Evolutionary conservation across 331 rosid species (phyloP).

Genomic region (Pyrus hybrid): DNA sequence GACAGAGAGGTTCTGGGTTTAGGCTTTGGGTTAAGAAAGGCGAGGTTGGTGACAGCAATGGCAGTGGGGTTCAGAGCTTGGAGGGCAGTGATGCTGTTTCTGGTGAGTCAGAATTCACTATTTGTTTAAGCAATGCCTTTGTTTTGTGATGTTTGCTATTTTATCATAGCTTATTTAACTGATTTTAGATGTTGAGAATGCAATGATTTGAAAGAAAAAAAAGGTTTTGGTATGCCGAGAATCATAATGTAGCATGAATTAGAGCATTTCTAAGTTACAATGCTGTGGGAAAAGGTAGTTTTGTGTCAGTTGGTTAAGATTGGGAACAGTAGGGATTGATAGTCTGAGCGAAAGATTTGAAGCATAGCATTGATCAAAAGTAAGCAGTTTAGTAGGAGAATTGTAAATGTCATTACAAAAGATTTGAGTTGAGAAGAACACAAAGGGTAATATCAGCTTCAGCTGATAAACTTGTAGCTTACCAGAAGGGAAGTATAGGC

Average conservation of each 20-base stretch:
- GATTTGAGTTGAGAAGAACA: background rate
- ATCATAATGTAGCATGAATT: background rate
- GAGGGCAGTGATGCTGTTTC: slow-evolving; percentile 2
- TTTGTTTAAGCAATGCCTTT: background rate
- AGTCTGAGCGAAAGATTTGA: background rate
- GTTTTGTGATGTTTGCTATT: background rate
- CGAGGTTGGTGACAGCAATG: slow-evolving; percentile 16
- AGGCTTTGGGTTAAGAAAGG: slow-evolving; percentile 60
- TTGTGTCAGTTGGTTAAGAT: background rate
- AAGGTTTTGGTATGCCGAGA: background rate
- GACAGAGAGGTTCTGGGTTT: background rate
- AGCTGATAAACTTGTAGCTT: background rate
- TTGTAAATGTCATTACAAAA: no score
- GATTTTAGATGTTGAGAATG: background rate
- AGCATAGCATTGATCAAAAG: background rate
- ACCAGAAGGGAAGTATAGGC: background rate
- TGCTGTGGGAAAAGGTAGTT: background rate
- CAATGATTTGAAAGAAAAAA: background rate
- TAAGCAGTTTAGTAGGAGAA: background rate
- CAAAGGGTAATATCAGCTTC: background rate
- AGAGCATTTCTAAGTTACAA: background rate
- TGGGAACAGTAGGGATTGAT: background rate
- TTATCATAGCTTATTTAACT: background rate
- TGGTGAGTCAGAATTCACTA: slow-evolving; percentile 30
- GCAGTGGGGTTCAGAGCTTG: slow-evolving; percentile 3